Base-by-base conservation (phyloP, 495 filamentous ascomycete genomes). In the Penicillium ucsense region DNA sequence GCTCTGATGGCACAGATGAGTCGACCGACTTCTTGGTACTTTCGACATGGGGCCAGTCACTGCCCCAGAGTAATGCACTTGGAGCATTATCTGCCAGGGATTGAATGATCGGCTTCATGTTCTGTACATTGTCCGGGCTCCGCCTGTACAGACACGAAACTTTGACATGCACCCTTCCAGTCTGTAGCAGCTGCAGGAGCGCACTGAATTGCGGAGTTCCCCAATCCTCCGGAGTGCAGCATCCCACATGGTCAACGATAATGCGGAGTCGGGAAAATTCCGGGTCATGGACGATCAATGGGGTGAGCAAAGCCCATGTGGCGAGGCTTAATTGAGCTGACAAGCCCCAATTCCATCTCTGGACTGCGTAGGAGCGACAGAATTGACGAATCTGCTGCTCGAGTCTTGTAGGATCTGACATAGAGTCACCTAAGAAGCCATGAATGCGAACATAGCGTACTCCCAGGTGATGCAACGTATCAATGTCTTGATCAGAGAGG, bases 1-100 rank as follows among this genome's bases (percentile, higher is more conserved):
- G 9, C 30, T 29, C 29, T 4, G 39, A 32, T 7, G 9, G 27
- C 39, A 29, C 10, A 31, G 31, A 39, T 10, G 37, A 8, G n/a
- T 34, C 5, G 8, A 20, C 8, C 12, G 30, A 10, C 34, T 28
- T 31, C 31, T 36, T 46, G 27, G 31, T 41, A 38, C 43, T 45
- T 39, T 58, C 49, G 10, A 52, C 51, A 50, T 58, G 55, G 31
- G 55, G 55, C 55, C 55, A 58, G 32, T 58, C 55, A 39, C 55
- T 58, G 9, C 55, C 51, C 55, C 55, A 58, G 12, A 58, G 45
- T 9, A 54, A 8, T 27, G 50, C 38, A 30, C 20, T 28, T 3
- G 50, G 39, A 0, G 48, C 48, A 42, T 7, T 43, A 4, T 49
- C 32, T 5, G 52, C 55, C 44, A 52, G 41, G 2, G 9, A 27